phyloP scores from a whole-genome alignment of 2,329 filamentous ascomycete species.

The Epichloe elymi region DNA sequence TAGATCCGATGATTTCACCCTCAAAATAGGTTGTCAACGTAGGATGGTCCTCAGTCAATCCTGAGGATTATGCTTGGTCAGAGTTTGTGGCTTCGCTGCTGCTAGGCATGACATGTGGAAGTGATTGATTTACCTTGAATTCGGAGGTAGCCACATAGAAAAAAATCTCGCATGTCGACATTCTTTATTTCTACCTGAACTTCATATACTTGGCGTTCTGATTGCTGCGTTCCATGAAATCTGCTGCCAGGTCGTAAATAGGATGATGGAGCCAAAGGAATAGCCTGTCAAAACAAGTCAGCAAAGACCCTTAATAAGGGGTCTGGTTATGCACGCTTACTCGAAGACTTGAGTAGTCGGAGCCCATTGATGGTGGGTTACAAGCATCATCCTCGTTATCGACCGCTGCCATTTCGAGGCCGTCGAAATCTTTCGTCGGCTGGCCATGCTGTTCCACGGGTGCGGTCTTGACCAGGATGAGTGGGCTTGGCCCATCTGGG shows the following conservation, averaged over 20 bases:
- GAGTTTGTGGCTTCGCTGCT: not conserved
- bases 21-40: conserved; percentile 98
- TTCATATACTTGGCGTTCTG: conserved; percentile 83
- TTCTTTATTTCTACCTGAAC: conserved; percentile 96
- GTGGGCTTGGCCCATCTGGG: conserved; percentile 4
- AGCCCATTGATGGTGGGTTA: conserved; percentile 23
- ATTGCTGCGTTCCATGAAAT: conserved; percentile 84
- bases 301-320: conserved; percentile 6
- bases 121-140: conserved; percentile 60
- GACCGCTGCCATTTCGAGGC: conserved; percentile 11
- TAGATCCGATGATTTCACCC: conserved; percentile 90
- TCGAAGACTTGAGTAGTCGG: conserved; percentile 23
- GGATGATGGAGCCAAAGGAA: conserved; percentile 70
- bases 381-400: conserved; percentile 14
- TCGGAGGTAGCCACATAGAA: conserved; percentile 84
- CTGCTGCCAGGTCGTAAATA: conserved; percentile 77
- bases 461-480: not conserved
- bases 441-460: conserved; percentile 1
- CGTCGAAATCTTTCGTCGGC: conserved; percentile 14
- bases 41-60: conserved; percentile 86
- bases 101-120: not conserved
- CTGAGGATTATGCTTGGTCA: conserved; percentile 29
- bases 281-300: conserved; percentile 35
- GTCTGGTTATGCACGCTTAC: conserved; percentile 14
- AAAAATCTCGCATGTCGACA: conserved; percentile 87